Evolutionary conservation across 192 early-diverging fungal genomes (phyloP), one percentile per base, ranked within the genome.

Genomic region (Coemansia sp.): DNA sequence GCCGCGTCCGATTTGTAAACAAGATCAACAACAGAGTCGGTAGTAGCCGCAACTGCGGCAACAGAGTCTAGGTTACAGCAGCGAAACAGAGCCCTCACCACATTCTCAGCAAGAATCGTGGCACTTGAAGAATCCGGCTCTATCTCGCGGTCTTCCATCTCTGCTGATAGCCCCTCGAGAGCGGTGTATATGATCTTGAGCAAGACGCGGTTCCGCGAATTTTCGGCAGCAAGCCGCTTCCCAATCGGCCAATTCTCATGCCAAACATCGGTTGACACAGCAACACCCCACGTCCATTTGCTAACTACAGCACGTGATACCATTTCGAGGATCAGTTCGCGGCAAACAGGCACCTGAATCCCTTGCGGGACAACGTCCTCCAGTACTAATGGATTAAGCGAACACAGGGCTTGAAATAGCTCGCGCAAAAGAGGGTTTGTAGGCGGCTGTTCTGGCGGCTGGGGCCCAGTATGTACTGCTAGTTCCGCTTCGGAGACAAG

Each of bases 201-300:
- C 21, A 78, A 27, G 1, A 54, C 61, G 23, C 71, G 76, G 57
- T 70, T 78, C 27, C 76, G 54, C 9, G 66, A 61, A 2, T 68
- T 67, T 39, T 78, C 76, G 9, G 76, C 63, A 21, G 71, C 60
- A 17, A 78, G 52, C 3, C 71, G 67, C 64, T 70, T 78, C 25
- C 76, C 76, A 21, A 73, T 39, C 2, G 76, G 76, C 76, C 76
- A 78, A 17, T 22, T 4, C 6, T 51, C 30, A 20, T 46, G 62
- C 76, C 76, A 78, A 31, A 58, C 20, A 5, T 70, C 71, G 3
- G 54, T 36, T 5, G 67, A 61, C 2, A 70, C 52, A 36, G 76
- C 76, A 54, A 78, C 76, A 8, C 62, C 55, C 76, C 76, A 78
- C 25, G 66, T 66, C 76, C 76, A 78, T 2, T 21, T 61, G 29